A percentile compares a stretch with the other conserved stretches of the same genome.
phyloP scores from a whole-genome alignment of 352 stramenopile genomes.

The Phytophthora pinifolia region DNA sequence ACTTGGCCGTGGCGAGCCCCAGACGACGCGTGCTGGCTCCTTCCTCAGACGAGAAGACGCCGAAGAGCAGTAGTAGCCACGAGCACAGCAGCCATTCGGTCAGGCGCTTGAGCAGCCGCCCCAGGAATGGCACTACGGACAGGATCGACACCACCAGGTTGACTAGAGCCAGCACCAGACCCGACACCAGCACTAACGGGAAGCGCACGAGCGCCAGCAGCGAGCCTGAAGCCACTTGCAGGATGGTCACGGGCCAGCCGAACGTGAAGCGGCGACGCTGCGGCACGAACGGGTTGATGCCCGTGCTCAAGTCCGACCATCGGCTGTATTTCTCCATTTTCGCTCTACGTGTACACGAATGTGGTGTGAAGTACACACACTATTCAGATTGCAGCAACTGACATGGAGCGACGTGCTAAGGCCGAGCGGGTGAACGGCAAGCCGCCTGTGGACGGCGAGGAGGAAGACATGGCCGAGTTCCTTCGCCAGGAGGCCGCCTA shows the following conservation, averaged over 20 bases:
- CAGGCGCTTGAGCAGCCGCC: slow-evolving; percentile 64
- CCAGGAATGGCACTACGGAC: slow-evolving; percentile 62
- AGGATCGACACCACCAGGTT: slow-evolving; percentile 61
- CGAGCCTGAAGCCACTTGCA: slow-evolving; percentile 49
- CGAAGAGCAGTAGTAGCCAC: slow-evolving; percentile 62
- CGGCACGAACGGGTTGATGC: slow-evolving; percentile 87
- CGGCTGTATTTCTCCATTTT: slow-evolving; percentile 89
- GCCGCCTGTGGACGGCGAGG: slow-evolving; percentile 6
- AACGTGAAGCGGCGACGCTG: slow-evolving; percentile 59
- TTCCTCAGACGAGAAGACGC: slow-evolving; percentile 70
- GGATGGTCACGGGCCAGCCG: slow-evolving; percentile 36
- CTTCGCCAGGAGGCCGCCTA: slow-evolving; percentile 52
- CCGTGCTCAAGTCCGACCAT: slow-evolving; percentile 84
- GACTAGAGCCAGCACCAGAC: slow-evolving; percentile 40
- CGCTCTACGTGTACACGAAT: no score
- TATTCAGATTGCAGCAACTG: no score
- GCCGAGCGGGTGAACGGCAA: slow-evolving; percentile 4
- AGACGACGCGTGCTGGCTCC: slow-evolving; percentile 71
- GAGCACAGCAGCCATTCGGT: slow-evolving; percentile 75
- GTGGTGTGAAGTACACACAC: no score
- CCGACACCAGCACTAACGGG: slow-evolving; percentile 48
- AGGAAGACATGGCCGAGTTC: slow-evolving; percentile 37
- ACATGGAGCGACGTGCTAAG: slow-evolving; percentile 23
- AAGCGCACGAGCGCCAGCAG: slow-evolving; percentile 52
- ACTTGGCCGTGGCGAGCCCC: slow-evolving; percentile 53